These are phyloP conservation scores for Neostapfia colusana DNA, from an alignment of 176 grass and related monocot genomes.

Conservation along the genomic window DNA sequence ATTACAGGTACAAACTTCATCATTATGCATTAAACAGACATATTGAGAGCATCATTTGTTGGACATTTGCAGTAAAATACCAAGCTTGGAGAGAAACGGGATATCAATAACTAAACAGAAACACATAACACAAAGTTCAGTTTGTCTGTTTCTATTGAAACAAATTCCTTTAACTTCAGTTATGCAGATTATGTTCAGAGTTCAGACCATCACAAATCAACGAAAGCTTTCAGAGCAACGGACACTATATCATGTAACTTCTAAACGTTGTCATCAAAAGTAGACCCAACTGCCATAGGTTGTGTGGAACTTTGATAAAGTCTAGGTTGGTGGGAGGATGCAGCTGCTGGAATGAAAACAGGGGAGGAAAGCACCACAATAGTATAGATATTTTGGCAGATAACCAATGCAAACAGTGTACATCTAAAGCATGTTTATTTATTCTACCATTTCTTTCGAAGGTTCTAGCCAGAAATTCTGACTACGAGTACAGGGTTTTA, in stretches of 20 bases:
- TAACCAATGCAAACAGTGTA: not conserved
- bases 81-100: not conserved
- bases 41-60: too few relatives aligned
- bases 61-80: not conserved
- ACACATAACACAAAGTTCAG: not conserved
- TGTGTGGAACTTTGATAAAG: not conserved
- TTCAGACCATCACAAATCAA: not conserved
- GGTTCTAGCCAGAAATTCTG: not conserved
- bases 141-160: not conserved
- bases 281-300: not conserved
- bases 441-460: not conserved
- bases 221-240: not conserved
- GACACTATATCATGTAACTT: not conserved
- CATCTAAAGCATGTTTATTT: not conserved
- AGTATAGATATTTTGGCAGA: not conserved
- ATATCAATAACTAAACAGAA: not conserved
- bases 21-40: not conserved
- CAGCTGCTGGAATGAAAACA: not conserved
- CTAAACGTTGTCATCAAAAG: not conserved
- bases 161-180: too few relatives aligned
- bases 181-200: too few relatives aligned
- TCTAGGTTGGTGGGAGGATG: not conserved
- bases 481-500: not conserved
- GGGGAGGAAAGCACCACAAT: not conserved
- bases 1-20: not conserved